Conservation (phyloP, 306 rosid species). For the Alnus rubra region DNA sequence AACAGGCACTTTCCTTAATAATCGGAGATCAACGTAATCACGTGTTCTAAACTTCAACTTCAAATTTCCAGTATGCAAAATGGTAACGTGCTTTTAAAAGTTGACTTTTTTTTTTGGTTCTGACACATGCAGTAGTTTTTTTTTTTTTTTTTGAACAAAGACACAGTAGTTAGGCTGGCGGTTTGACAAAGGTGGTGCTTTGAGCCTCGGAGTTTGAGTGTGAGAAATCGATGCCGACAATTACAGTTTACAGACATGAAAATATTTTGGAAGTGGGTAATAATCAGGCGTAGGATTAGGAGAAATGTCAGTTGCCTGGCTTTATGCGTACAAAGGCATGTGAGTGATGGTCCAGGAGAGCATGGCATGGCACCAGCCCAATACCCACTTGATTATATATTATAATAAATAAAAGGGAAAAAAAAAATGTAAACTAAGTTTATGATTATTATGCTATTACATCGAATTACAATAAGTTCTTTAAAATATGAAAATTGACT, state of each 20-base stretch:
- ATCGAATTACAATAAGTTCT: too few relatives aligned
- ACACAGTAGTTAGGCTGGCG: constrained; percentile 1
- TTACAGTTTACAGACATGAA: neutral
- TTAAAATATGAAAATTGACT: too few relatives aligned
- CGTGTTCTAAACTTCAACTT: neutral
- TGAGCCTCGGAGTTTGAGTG: neutral
- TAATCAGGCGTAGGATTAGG: constrained; percentile 35
- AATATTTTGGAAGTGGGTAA: constrained; percentile 18
- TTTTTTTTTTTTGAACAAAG: neutral
- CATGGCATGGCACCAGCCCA: constrained; percentile 20
- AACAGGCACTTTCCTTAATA: neutral
- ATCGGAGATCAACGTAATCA: neutral
- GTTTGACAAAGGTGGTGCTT: neutral
- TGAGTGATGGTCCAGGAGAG: constrained; percentile 32
- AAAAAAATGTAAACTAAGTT: too few relatives aligned
- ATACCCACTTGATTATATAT: too few relatives aligned
- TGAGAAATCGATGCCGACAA: neutral
- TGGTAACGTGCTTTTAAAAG: constrained; percentile 4
- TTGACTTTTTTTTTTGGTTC: constrained; percentile 11
- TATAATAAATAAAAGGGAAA: neutral
- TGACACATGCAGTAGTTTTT: neutral
- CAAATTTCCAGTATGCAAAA: neutral
- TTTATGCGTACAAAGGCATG: constrained; percentile 65
- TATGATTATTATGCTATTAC: too few relatives aligned
- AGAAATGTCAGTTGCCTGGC: constrained; percentile 49